These are phyloP conservation scores for Serendipita vermifera DNA, from an alignment of 768 basidiomycete genomes.

Conservation along the genomic window DNA sequence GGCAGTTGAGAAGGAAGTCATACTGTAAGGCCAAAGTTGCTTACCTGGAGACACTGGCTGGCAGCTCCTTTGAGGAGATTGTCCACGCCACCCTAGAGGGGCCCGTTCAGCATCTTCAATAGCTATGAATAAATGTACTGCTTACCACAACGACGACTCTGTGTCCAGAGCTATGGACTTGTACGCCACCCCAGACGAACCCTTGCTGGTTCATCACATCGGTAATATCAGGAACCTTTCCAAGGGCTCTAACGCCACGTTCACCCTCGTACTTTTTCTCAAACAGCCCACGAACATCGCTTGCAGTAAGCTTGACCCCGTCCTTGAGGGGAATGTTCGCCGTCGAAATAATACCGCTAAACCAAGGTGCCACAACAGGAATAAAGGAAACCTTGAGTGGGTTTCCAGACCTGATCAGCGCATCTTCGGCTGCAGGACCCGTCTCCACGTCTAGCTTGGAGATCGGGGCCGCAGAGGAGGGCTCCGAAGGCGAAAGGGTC, in stretches of 20 bases:
- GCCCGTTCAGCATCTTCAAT: background rate
- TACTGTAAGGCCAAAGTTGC: constrained; percentile 16
- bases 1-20: background rate
- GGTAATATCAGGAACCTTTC: constrained; percentile 55
- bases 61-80: constrained; percentile 97
- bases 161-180: constrained; percentile 79
- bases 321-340: constrained; percentile 62
- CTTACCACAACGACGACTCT: constrained; percentile 87
- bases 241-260: constrained; percentile 47
- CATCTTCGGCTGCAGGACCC: constrained; percentile 1
- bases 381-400: constrained; percentile 62
- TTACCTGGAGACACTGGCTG: constrained; percentile 91
- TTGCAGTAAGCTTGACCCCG: constrained; percentile 41
- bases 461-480: constrained; percentile 18
- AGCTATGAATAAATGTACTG: constrained; percentile 16
- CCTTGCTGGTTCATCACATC: constrained; percentile 78
- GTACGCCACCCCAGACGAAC: constrained; percentile 85
- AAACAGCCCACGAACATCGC: constrained; percentile 59
- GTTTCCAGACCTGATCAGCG: constrained; percentile 1
- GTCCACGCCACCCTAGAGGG: constrained; percentile 71
- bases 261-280: constrained; percentile 66
- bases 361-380: constrained; percentile 85
- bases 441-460: background rate
- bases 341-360: constrained; percentile 88
- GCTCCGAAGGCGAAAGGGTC: constrained; percentile 16